Conservation (phyloP, 2,329 filamentous ascomycete species). For the Aspergillus phoenicis region DNA sequence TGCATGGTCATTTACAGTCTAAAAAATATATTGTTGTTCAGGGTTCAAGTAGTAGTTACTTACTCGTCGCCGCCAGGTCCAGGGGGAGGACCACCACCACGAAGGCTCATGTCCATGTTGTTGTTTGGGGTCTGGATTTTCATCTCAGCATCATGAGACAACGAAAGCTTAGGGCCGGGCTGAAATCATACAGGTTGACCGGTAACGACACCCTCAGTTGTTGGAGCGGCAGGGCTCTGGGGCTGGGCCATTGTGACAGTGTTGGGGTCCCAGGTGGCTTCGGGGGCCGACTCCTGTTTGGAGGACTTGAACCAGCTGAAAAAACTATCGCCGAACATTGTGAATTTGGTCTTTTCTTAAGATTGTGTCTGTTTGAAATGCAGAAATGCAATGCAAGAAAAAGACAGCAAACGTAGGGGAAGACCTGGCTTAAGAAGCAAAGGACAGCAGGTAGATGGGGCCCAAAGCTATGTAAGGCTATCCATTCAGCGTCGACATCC, state of each 20-base stretch:
- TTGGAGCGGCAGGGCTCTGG: constrained; percentile 5
- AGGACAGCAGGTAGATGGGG: background rate
- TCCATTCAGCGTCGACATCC: background rate
- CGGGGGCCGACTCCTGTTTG: constrained; percentile 2
- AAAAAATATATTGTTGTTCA: too few relatives aligned
- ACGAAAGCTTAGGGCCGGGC: background rate
- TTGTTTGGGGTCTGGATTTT: background rate
- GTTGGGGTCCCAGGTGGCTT: constrained; percentile 7
- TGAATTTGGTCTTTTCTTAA: background rate
- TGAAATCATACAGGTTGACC: constrained; percentile 5
- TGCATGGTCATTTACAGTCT: background rate
- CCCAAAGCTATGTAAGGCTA: constrained; percentile 3
- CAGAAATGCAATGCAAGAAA: background rate
- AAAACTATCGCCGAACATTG: constrained; percentile 4
- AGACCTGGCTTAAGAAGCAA: background rate
- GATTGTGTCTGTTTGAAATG: background rate
- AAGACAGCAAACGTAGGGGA: background rate
- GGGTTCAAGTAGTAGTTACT: background rate
- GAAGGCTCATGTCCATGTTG: constrained; percentile 5
- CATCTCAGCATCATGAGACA: background rate
- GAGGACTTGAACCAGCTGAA: constrained; percentile 9
- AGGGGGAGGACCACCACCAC: constrained; percentile 12
- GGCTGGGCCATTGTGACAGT: constrained; percentile 11
- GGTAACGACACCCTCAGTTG: background rate
- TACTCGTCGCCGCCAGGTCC: constrained; percentile 11